These are phyloP conservation scores for Carex kokanica DNA, from an alignment of 176 grass and related monocot genomes.

Conservation along the genomic window DNA sequence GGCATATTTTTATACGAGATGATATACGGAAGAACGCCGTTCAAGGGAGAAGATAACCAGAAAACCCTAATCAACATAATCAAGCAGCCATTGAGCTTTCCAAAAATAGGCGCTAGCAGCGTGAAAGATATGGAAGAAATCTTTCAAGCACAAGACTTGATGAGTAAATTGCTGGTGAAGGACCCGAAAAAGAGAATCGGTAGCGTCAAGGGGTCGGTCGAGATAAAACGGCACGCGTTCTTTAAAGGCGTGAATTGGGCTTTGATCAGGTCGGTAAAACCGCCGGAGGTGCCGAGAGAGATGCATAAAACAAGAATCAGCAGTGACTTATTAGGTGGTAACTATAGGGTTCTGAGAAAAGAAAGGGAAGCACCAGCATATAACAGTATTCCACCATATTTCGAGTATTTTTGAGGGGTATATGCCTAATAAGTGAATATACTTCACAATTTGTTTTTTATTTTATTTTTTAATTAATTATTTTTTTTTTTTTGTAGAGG, in stretches of 20 bases:
- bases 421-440: conserved; percentile 24
- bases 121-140: conserved; percentile 49
- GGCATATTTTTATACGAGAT: conserved; percentile 95
- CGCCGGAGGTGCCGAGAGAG: conserved; percentile 55
- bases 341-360: conserved; percentile 40
- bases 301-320: not conserved
- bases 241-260: conserved; percentile 89
- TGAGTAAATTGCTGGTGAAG: conserved; percentile 61
- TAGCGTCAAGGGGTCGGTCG: conserved; percentile 50
- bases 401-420: conserved; percentile 56
- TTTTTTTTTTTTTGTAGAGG: not conserved
- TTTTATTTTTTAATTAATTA: no score
- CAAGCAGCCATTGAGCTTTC: conserved; percentile 66
- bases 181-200: conserved; percentile 69
- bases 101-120: not conserved
- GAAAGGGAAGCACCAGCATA: conserved; percentile 43
- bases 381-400: conserved; percentile 32
- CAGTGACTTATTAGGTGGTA: conserved; percentile 30
- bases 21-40: conserved; percentile 73
- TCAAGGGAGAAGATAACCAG: conserved; percentile 80
- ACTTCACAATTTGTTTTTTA: conserved; percentile 6
- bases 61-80: conserved; percentile 82
- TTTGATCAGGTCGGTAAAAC: conserved; percentile 73
- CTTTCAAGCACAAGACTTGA: conserved; percentile 53
- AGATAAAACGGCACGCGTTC: conserved; percentile 82